Evolutionary conservation across 495 filamentous ascomycete species (phyloP).

Genomic region (Ramalina intermedia): DNA sequence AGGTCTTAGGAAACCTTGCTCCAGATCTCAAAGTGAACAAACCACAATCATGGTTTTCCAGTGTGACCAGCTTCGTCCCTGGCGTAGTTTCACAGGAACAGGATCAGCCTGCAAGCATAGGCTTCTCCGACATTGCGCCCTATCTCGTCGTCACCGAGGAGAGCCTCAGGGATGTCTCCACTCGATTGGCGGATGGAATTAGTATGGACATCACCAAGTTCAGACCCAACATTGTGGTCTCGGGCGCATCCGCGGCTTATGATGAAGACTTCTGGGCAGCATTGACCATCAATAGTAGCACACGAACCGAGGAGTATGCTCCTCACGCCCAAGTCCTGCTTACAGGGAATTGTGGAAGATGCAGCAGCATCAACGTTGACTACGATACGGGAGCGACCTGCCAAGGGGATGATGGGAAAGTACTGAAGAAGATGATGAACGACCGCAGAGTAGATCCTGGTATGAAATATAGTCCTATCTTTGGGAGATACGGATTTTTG

Average conservation of each 20-base stretch:
- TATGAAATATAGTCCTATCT: conserved; percentile 61
- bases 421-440: conserved; percentile 64
- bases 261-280: conserved; percentile 78
- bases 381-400: conserved; percentile 57
- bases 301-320: background rate
- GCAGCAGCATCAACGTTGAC: conserved; percentile 68
- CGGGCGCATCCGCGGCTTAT: conserved; percentile 42
- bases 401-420: conserved; percentile 44
- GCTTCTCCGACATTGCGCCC: conserved; percentile 71
- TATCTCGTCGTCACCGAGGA: conserved; percentile 57
- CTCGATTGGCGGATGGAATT: conserved; percentile 38
- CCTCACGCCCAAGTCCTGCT: conserved; percentile 34
- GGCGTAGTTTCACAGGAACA: background rate
- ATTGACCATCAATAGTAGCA: conserved; percentile 1
- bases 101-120: conserved; percentile 33
- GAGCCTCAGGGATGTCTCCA: conserved; percentile 51
- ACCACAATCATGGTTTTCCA: conserved; percentile 30
- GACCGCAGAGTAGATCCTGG: conserved; percentile 68
- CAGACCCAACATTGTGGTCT: conserved; percentile 70
- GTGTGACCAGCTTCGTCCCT: conserved; percentile 25
- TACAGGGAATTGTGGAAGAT: conserved; percentile 72
- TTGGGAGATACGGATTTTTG: conserved; percentile 70
- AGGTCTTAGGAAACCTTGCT: conserved; percentile 45
- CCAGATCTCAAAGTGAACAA: conserved; percentile 9
- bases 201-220: conserved; percentile 68